Base-by-base conservation (phyloP, 2,329 filamentous ascomycete genomes). In the Calonectria leucothoes region DNA sequence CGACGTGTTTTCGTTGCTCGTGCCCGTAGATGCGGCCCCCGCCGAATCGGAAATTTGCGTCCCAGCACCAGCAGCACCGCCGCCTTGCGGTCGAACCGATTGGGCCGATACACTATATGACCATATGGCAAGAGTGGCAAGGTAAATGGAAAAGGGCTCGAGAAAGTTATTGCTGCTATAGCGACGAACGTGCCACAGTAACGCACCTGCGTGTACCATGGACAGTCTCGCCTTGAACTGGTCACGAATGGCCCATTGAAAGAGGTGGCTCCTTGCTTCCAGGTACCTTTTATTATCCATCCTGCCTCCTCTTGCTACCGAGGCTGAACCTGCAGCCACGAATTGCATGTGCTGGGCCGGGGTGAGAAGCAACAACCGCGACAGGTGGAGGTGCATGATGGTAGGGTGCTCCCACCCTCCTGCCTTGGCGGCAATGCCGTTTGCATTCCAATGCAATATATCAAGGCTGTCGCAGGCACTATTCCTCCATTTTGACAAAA, bases 401-500 rank as follows among this genome's bases (percentile, higher is more conserved):
- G 75, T 77, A 6, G 75, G 75, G 23, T 77, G 75, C 8, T 77
- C 76, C 39, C 68, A 72, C 2, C 76, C 76, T 8, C 76, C 75
- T 11, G 74, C 74, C 12, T 67, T 73, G 15, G 75, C 75, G 23
- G 74, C 76, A 31, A 57, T 71, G 8, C 71, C 66, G 12, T 77
- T 77, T 14, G 75, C 76, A 27, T 72, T 70, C 75, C 76, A 77
- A 31, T 77, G 75, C 4, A 77, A n/a, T 10, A 77, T 74, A 61
- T 77, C 74, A 29, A 77, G 66, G 25, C 66, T 70, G 33, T 77
- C 76, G 1, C 76, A 77, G 4, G 76, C 74, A 45, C 76, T 77
- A 6, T 77, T 77, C 45, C 75, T 74, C 76, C 76, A 77, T 23
- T 72, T 69, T 15, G 75, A 74, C 17, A 77, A 42, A n/a, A 76